Base-by-base conservation (phyloP, 306 rosid species). In the Biancaea sappan region DNA sequence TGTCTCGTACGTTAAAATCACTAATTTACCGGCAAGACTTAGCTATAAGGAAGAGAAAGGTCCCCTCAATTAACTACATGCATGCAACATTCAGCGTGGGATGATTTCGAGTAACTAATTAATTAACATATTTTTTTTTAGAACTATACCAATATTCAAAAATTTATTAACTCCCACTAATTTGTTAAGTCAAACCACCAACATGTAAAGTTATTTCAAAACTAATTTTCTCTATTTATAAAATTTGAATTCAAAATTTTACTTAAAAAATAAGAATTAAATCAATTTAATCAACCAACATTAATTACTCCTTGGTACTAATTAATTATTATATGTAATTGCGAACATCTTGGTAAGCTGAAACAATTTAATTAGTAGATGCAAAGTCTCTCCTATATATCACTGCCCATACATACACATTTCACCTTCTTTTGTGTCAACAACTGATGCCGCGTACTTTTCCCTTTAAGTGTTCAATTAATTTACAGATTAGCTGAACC, bases 371-470 rank as follows among this genome's bases (percentile, higher is more conserved):
- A 10, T 41, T 21, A 58, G 16, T 41, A 56, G 73, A 73, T 73
- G 38, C 50, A 11, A 6, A 46, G 48, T 47, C 48, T 41, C 15
- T 38, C 71, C 26, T 16, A 47, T 31, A 16, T 0, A 46, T 31
- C 48, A 73, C 25, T 73, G 25, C 40, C 40, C n/a, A 34, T 35
- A 47, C 71, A 34, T 47, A 50, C 41, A 16, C 51, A 32, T 48
- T 47, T 62, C 78, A 74, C 61, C 62, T 47, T 47, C 61, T 48
- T 37, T 44, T 1, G 59, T 59, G 60, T 15, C 69, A 73, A 60
- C 60, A 0, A 34, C 38, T 16, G 56, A 63, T 51, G 56, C 21
- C 22, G 16, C 13, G 43, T 52, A 21, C 31, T 41, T 63, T 74
- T 50, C 64, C 53, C 29, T 50, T 19, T 52, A 9, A 3, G 12